Evolutionary conservation across 345 rosid genomes (phyloP), one percentile per base, ranked within the genome.

Genomic region (Brassica napus): DNA sequence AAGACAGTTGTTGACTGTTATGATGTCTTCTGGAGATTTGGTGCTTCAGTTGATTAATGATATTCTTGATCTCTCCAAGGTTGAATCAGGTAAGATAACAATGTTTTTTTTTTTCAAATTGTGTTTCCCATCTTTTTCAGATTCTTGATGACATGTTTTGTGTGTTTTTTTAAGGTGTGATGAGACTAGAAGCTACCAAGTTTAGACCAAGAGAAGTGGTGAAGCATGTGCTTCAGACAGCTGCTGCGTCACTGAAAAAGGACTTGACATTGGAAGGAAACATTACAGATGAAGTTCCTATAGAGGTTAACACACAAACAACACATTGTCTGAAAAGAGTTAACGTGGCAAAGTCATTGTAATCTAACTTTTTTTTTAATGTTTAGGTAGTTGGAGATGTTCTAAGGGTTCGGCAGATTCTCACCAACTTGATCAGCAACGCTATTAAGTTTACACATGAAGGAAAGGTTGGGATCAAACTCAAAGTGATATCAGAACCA

Each of bases 21-120:
- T 95, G 98, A 85, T 95, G 28, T 95, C 99, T 64, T 95, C 99
- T 2, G 99, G 99, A 9, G 99, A 95, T 80, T 82, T 93, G 66
- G 98, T 93, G 71, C 97, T 95, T 83, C 99, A 95, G 73, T 89
- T 95, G 31, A 89, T 95, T 68, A 93, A 95, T 44, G 97, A 95
- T 67, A 93, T 95, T 73, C 99, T 95, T 73, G 99, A 95, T 83
- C 98, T 95, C 82, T 93, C 99, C 52, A 95, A 95, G 87, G 97
- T 95, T 42, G 99, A 95, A 83, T 93, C 99, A 82, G 99, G 99
- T 86, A 49, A 69, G 71, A 59, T 1, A 37, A 0, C 0, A 34
- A 31, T 24, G 67, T 37, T 39, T 3, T 34, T 4, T 34, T 4
- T 31, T 32, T 32, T 32, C 35, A 32, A 32, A 32, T 32, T 16